Percentiles rank a stretch among this genome's conserved stretches.
Evolutionary conservation across 1,284 basidiomycete species (phyloP).

Genomic region (Boletus smithii): DNA sequence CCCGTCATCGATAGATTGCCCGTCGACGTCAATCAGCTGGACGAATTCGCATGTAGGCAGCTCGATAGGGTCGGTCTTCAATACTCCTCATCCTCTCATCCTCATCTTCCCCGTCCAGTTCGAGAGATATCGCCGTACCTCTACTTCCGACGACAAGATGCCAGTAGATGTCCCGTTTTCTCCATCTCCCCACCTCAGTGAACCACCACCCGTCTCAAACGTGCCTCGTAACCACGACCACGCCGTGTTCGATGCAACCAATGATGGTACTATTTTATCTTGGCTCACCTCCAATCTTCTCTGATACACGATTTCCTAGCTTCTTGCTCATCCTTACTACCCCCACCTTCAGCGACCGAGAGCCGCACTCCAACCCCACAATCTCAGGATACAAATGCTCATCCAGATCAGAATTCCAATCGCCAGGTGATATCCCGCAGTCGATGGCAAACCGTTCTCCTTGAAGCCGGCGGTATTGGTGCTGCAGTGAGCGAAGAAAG

Average conservation of each 20-base stretch:
- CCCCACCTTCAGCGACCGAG: constrained; percentile 5
- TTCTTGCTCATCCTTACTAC: neutral
- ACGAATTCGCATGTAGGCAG: constrained; percentile 85
- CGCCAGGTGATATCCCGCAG: constrained; percentile 58
- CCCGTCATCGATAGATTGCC: constrained; percentile 83
- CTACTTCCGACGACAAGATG: constrained; percentile 32
- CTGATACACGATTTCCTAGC: constrained; percentile 11
- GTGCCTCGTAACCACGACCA: neutral
- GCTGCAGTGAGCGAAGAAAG: constrained; percentile 88
- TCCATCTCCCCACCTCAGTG: constrained; percentile 2
- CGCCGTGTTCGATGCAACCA: constrained; percentile 6
- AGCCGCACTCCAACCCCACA: constrained; percentile 21
- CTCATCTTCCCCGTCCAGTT: constrained; percentile 37
- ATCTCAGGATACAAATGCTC: constrained; percentile 17
- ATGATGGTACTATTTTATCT: constrained; percentile 11
- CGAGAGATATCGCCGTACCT: constrained; percentile 48
- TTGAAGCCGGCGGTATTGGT: constrained; percentile 87
- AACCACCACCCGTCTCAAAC: constrained; percentile 1
- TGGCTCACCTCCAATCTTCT: constrained; percentile 1
- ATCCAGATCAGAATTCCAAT: constrained; percentile 31
- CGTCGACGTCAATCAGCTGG: constrained; percentile 71
- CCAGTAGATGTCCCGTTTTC: constrained; percentile 18
- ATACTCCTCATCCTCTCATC: neutral
- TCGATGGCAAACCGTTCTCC: constrained; percentile 79
- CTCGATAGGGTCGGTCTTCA: constrained; percentile 66